phyloP scores from a whole-genome alignment of 2,329 filamentous ascomycete genomes.

The Talaromyces funiculosus region DNA sequence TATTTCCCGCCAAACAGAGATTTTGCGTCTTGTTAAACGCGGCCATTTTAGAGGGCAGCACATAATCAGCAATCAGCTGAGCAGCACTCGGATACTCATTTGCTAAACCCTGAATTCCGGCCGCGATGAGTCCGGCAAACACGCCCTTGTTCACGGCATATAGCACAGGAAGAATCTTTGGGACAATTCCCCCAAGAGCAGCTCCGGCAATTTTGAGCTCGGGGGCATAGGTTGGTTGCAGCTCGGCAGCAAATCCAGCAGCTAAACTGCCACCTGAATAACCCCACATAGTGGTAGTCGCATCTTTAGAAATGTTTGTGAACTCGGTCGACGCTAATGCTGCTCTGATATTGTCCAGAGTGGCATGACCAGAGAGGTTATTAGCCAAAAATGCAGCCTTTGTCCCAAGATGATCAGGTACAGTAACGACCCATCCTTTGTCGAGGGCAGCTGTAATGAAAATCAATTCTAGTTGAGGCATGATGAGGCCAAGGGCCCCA shows the following conservation, averaged over 20 bases:
- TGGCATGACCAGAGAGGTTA: conserved; percentile 39
- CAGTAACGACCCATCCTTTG: conserved; percentile 44
- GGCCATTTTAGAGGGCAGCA: conserved; percentile 17
- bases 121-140: conserved; percentile 34
- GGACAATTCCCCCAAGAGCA: conserved; percentile 46
- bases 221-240: conserved; percentile 47
- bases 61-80: conserved; percentile 15
- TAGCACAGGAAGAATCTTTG: conserved; percentile 38
- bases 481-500: conserved; percentile 26
- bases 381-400: conserved; percentile 40
- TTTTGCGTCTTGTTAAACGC: conserved; percentile 20
- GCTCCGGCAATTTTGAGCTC: conserved; percentile 46
- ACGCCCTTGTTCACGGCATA: conserved; percentile 26
- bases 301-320: conserved; percentile 28
- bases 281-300: conserved; percentile 47
- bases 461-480: conserved; percentile 32
- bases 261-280: conserved; percentile 53
- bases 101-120: conserved; percentile 23
- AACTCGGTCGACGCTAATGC: conserved; percentile 25
- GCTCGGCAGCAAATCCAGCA: conserved; percentile 45
- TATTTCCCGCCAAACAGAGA: conserved; percentile 20
- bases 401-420: conserved; percentile 46
- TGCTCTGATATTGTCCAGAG: conserved; percentile 41
- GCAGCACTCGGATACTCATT: conserved; percentile 23
- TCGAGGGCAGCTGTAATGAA: conserved; percentile 35